Percentiles rank a stretch among this genome's conserved stretches.
These are phyloP conservation scores for Leavenworthia alabamica DNA, from an alignment of 345 rosid genomes.

Conservation along the genomic window DNA sequence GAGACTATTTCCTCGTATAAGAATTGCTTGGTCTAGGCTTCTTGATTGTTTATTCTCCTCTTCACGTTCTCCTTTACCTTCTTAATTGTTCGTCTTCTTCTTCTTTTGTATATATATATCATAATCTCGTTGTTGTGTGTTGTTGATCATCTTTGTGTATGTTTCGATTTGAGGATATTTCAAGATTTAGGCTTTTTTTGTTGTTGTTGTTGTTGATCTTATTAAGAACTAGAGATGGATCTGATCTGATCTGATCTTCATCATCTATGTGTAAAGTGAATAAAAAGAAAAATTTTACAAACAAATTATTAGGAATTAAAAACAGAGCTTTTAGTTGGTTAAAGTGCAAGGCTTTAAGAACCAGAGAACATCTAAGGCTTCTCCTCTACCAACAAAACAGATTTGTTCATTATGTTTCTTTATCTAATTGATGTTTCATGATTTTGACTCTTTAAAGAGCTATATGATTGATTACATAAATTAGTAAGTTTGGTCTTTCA, in stretches of 20 bases:
- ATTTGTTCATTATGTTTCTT: too few relatives aligned
- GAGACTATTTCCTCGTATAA: constrained; percentile 59
- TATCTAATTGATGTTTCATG: too few relatives aligned
- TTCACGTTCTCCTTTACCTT: constrained; percentile 18
- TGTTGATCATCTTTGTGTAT: too few relatives aligned
- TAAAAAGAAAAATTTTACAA: neutral
- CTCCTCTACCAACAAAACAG: too few relatives aligned
- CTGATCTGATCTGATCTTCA: neutral
- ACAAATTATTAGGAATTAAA: constrained; percentile 3
- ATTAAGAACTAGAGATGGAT: constrained; percentile 15
- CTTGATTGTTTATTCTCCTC: constrained; percentile 60
- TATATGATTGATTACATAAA: constrained; percentile 40
- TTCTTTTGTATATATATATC: too few relatives aligned
- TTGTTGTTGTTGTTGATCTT: neutral
- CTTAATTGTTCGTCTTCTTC: constrained; percentile 12
- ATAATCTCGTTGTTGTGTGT: too few relatives aligned
- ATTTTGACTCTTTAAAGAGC: too few relatives aligned
- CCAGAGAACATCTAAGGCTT: constrained; percentile 80
- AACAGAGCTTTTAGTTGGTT: constrained; percentile 12
- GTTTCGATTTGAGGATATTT: too few relatives aligned
- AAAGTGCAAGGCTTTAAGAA: constrained; percentile 89
- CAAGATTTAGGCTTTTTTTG: neutral
- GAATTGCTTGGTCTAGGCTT: constrained; percentile 62
- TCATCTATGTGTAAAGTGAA: neutral
- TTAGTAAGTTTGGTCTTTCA: constrained; percentile 47